Evolutionary conservation across 1,284 basidiomycete genomes (phyloP).

Genomic region (Puccinia coronata): DNA sequence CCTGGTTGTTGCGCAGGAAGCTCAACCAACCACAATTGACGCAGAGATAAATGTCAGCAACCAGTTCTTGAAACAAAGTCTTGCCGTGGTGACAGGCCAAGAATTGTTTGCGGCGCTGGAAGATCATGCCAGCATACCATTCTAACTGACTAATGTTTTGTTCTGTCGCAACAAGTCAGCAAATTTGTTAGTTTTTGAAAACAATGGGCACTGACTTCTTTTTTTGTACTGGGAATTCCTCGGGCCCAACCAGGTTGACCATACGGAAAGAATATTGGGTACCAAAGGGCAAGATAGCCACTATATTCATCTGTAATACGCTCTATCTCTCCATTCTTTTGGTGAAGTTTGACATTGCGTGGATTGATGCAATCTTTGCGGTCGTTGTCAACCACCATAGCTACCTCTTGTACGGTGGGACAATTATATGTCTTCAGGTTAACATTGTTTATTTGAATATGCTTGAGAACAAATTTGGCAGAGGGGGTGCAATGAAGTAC

Average conservation of each 20-base stretch:
- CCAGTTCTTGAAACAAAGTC: constrained; percentile 10
- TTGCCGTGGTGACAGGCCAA: not conserved
- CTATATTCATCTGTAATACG: not conserved
- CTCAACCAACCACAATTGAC: not conserved
- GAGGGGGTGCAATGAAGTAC: not conserved
- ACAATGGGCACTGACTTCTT: not conserved
- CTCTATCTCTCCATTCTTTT: not conserved
- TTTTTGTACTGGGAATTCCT: no score
- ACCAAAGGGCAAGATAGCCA: not conserved
- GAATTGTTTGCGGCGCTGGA: not conserved
- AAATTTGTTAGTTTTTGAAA: not conserved
- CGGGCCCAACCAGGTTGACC: not conserved
- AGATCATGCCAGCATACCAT: constrained; percentile 15
- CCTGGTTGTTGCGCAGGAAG: constrained; percentile 58
- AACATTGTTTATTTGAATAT: not conserved
- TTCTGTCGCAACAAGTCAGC: not conserved
- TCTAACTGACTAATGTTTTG: not conserved
- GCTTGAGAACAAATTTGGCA: not conserved
- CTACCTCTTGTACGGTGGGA: not conserved
- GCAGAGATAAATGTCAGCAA: not conserved
- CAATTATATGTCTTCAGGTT: not conserved
- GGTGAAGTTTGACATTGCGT: not conserved
- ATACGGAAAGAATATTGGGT: not conserved
- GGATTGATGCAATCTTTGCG: no score
- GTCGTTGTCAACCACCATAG: not conserved